A percentile compares a stretch with the other conserved stretches of the same genome.
phyloP scores from a whole-genome alignment of 192 early-diverging fungal species.

The Coemansia sp. region DNA sequence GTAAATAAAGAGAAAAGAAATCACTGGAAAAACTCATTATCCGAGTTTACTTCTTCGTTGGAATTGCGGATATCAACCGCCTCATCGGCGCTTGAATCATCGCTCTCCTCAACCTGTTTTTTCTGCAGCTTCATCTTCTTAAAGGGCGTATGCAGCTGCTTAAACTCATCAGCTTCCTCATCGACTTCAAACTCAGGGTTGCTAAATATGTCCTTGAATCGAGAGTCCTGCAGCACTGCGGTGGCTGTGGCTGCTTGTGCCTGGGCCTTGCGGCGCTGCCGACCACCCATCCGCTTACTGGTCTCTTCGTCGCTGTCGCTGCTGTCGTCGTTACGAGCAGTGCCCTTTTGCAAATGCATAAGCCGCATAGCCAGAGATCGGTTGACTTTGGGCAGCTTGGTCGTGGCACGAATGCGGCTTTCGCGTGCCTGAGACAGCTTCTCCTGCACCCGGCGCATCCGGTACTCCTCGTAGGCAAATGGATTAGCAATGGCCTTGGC shows the following conservation, averaged over 20 bases:
- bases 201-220: conserved; percentile 84
- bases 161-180: conserved; percentile 75
- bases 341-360: conserved; percentile 45
- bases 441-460: conserved; percentile 71
- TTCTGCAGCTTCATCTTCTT: conserved; percentile 14
- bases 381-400: conserved; percentile 92
- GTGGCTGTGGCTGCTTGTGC: conserved; percentile 50
- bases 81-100: conserved; percentile 46
- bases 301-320: conserved; percentile 19
- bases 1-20: background rate
- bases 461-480: conserved; percentile 92
- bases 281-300: conserved; percentile 44
- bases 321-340: background rate
- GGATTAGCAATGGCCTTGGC: conserved; percentile 95
- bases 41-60: conserved; percentile 9
- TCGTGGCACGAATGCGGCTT: conserved; percentile 83
- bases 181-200: conserved; percentile 93
- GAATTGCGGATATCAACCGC: conserved; percentile 27
- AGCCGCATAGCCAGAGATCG: conserved; percentile 76
- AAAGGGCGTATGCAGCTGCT: conserved; percentile 50
- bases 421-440: conserved; percentile 80
- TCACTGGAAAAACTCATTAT: conserved; percentile 25
- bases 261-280: conserved; percentile 43
- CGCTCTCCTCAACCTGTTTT: conserved; percentile 1
- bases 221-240: conserved; percentile 74